Percentiles rank a stretch among this genome's conserved stretches.
These are phyloP conservation scores for Herpetospermum pedunculosum DNA, from an alignment of 306 rosid genomes.

Conservation along the genomic window DNA sequence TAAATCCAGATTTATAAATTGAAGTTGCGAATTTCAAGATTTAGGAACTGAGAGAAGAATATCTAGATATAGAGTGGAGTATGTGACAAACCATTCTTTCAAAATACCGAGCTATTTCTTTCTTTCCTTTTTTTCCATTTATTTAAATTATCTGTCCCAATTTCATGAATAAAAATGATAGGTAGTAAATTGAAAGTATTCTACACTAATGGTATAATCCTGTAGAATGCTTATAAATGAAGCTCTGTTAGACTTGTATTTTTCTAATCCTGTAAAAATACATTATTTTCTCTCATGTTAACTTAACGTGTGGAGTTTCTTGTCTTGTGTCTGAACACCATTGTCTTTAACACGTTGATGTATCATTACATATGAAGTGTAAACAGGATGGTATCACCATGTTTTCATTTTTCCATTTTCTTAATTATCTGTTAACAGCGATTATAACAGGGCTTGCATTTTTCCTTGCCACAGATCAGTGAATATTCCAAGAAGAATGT, in stretches of 20 bases:
- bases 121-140: too few relatives aligned
- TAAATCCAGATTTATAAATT: too few relatives aligned
- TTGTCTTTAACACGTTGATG: background rate
- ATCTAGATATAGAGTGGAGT: too few relatives aligned
- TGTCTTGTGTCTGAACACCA: background rate
- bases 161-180: too few relatives aligned
- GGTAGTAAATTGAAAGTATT: too few relatives aligned
- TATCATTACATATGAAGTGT: background rate
- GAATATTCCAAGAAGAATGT: conserved; percentile 68
- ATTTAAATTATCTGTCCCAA: too few relatives aligned
- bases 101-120: too few relatives aligned
- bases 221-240: background rate
- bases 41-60: too few relatives aligned
- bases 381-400: background rate
- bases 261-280: background rate
- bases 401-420: background rate
- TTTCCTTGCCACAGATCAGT: conserved; percentile 59
- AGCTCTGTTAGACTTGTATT: background rate
- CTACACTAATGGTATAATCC: background rate
- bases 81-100: too few relatives aligned
- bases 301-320: background rate
- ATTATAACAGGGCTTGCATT: background rate
- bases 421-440: background rate
- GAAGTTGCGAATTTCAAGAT: too few relatives aligned
- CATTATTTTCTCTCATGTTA: background rate